These are phyloP conservation scores for Colletotrichum navitas DNA, from an alignment of 2,329 filamentous ascomycete genomes.

Conservation along the genomic window DNA sequence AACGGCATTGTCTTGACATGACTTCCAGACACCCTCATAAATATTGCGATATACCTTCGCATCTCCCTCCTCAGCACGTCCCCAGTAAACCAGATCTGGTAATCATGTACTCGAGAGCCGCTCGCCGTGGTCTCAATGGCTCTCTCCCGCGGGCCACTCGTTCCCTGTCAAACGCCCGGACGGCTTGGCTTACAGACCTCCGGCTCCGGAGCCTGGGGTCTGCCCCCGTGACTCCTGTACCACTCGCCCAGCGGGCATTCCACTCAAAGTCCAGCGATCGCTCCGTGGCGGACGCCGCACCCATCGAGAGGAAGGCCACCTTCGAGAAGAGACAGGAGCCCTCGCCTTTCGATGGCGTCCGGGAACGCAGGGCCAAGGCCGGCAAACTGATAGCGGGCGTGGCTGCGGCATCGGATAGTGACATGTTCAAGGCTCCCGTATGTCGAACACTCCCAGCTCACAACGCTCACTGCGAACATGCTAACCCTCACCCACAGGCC, in stretches of 20 bases:
- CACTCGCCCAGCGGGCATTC: slow-evolving; percentile 22
- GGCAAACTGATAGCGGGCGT: slow-evolving; percentile 80
- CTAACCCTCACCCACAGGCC: slow-evolving; percentile 46
- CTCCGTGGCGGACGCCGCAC: slow-evolving; percentile 42
- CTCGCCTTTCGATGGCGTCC: slow-evolving; percentile 69
- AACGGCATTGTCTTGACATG: background rate
- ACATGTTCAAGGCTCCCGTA: slow-evolving; percentile 85
- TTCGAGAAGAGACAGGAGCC: slow-evolving; percentile 39
- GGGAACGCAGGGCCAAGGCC: slow-evolving; percentile 76
- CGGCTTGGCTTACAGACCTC: slow-evolving; percentile 37
- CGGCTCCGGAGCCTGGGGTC: slow-evolving; percentile 31
- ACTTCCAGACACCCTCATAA: background rate
- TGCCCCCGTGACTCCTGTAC: slow-evolving; percentile 3
- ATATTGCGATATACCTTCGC: background rate
- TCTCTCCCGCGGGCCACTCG: slow-evolving; percentile 16
- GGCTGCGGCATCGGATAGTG: slow-evolving; percentile 82
- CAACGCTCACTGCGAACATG: slow-evolving; percentile 22
- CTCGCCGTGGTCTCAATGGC: slow-evolving; percentile 34
- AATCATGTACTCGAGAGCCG: slow-evolving; percentile 30
- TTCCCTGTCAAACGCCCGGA: slow-evolving; percentile 25
- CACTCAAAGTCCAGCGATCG: slow-evolving; percentile 32
- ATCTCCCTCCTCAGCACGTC: background rate
- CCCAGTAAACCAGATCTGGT: background rate
- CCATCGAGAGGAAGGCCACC: slow-evolving; percentile 35
- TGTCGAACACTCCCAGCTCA: slow-evolving; percentile 45